Evolutionary conservation across 1,284 basidiomycete species (phyloP), one percentile per base, ranked within the genome.

Genomic region (Leccinum colubrinum): DNA sequence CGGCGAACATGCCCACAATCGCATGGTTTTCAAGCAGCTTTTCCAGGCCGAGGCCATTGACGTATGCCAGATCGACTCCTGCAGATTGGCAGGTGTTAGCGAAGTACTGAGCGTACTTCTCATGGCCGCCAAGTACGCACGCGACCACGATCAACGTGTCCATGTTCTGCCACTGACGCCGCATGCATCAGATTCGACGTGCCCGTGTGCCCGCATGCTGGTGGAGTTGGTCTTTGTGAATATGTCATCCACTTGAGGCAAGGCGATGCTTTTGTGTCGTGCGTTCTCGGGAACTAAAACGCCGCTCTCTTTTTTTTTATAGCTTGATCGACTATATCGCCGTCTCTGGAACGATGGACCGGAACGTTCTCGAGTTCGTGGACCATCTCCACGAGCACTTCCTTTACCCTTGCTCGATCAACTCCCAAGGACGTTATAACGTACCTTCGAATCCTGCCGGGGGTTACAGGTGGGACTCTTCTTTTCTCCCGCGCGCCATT

Each of bases 11-110:
- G 94, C 93, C 3, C 95, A 97, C 77, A 97, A 97, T 77, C 86
- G 93, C 63, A 96, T 97, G 85, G 85, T 93, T n/a, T 98, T 98
- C 85, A 98, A 98, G 80, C 95, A 98, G 75, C 83, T 98, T 14
- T 81, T 98, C 11, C 95, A 97, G 74, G 91, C 95, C 1, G 87
- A 95, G 57, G 94, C 95, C 14, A 94, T 98, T 71, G 70, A 72
- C 37, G 95, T 97, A n/a, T 90, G 88, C 66, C 95, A 98, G 76
- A 95, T 98, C 73, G 96, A 98, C 80, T 93, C 92, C 39, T 97
- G 95, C 77, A 87, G 95, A 60, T 81, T 97, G 30, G 94, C 91
- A 3, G 95, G 95, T 61, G 93, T 97, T 59, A 95, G 93, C 76
- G 95, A 98, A 80, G 91, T 97, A 30, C 79, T 98, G 57, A 90